Percentiles rank a stretch among this genome's conserved stretches.
These are phyloP conservation scores for Podaxis carcinomalis DNA, from an alignment of 768 basidiomycete genomes.

Conservation along the genomic window DNA sequence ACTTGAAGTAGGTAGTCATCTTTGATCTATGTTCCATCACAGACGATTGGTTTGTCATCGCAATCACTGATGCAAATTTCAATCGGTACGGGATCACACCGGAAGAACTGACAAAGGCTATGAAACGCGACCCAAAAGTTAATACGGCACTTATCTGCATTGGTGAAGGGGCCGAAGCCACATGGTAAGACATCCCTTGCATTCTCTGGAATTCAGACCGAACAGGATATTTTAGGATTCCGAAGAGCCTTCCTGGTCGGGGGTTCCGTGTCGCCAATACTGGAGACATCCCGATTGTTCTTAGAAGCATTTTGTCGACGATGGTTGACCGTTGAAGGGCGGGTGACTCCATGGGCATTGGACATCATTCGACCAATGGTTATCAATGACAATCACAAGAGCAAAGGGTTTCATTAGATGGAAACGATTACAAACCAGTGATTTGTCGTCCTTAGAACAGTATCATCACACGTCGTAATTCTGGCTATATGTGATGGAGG, in stretches of 20 bases:
- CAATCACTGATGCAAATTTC: constrained; percentile 70
- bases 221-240: constrained; percentile 39
- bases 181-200: constrained; percentile 40
- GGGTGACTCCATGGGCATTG: background rate
- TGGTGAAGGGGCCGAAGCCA: constrained; percentile 61
- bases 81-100: constrained; percentile 57
- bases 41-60: constrained; percentile 73
- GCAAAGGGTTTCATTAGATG: too few relatives aligned
- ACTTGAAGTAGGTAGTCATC: background rate
- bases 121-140: constrained; percentile 60
- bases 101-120: constrained; percentile 51
- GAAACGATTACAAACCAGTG: too few relatives aligned
- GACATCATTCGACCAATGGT: too few relatives aligned
- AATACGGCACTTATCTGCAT: constrained; percentile 67
- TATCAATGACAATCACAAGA: too few relatives aligned
- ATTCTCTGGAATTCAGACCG: background rate
- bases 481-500: too few relatives aligned
- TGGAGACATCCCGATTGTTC: constrained; percentile 58
- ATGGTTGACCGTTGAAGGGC: constrained; percentile 40
- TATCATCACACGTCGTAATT: too few relatives aligned
- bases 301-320: constrained; percentile 56
- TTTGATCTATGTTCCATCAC: background rate
- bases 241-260: constrained; percentile 55
- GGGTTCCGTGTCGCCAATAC: constrained; percentile 59
- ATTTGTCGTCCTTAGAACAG: too few relatives aligned